These are phyloP conservation scores for Casuarina equisetifolia DNA, from an alignment of 306 rosid genomes.

Conservation along the genomic window DNA sequence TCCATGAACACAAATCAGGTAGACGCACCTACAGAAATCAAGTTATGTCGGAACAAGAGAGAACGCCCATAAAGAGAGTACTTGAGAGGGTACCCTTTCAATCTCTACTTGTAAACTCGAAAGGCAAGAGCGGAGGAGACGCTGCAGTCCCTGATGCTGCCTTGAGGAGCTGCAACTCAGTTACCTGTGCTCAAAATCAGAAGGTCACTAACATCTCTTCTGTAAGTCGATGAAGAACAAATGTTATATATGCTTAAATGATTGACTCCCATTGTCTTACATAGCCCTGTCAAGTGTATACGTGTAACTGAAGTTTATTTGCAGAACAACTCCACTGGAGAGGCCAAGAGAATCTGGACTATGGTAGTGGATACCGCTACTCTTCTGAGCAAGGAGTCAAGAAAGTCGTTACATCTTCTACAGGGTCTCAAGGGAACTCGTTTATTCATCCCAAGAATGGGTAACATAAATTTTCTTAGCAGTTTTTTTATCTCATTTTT, in stretches of 20 bases:
- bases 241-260: slow-evolving; percentile 19
- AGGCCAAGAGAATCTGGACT: slow-evolving; percentile 54
- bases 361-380: slow-evolving; percentile 71
- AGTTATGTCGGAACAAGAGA: slow-evolving; percentile 33
- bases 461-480: slow-evolving; percentile 34
- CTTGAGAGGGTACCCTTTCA: slow-evolving; percentile 59
- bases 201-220: slow-evolving; percentile 23
- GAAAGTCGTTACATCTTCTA: slow-evolving; percentile 74
- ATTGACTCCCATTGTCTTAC: slow-evolving; percentile 13
- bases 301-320: slow-evolving; percentile 25
- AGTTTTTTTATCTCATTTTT: neutral
- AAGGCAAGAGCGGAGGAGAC: slow-evolving; percentile 33
- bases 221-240: slow-evolving; percentile 37
- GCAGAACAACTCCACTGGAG: slow-evolving; percentile 44
- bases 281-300: slow-evolving; percentile 10
- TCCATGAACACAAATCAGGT: slow-evolving; percentile 34
- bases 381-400: slow-evolving; percentile 78
- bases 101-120: slow-evolving; percentile 36
- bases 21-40: slow-evolving; percentile 37
- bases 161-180: slow-evolving; percentile 30
- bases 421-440: slow-evolving; percentile 76
- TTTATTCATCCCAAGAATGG: slow-evolving; percentile 73
- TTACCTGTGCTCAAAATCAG: slow-evolving; percentile 28
- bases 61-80: slow-evolving; percentile 28
- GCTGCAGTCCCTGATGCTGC: slow-evolving; percentile 36